Conservation (phyloP, 2,329 filamentous ascomycete genomes). For the Byssochlamys sp. region DNA sequence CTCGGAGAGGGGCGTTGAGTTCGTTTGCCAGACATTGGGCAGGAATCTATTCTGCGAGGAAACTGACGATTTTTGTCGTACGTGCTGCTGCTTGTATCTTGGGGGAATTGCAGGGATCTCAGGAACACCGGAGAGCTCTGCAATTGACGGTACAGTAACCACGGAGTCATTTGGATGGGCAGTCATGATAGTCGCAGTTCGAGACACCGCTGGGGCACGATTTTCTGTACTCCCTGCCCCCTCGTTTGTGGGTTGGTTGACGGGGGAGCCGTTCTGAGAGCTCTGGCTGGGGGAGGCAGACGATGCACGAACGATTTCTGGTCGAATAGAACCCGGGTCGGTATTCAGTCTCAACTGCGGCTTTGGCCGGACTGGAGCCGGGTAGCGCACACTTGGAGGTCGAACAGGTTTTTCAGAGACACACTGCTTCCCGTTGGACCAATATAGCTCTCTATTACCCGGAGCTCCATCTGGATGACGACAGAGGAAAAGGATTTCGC, state of each 20-base stretch:
- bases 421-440: constrained; percentile 11
- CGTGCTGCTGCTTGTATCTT: constrained; percentile 12
- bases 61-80: constrained; percentile 24
- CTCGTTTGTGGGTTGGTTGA: background rate
- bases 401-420: constrained; percentile 18
- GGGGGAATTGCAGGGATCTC: constrained; percentile 12
- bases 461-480: constrained; percentile 25
- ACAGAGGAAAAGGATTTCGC: constrained; percentile 29
- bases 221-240: constrained; percentile 8
- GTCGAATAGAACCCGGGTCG: constrained; percentile 16
- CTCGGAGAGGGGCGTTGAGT: constrained; percentile 22
- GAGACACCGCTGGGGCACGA: constrained; percentile 16
- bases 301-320: constrained; percentile 16
- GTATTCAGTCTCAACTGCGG: constrained; percentile 24
- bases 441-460: constrained; percentile 14
- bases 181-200: constrained; percentile 21
- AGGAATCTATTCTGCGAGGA: constrained; percentile 26
- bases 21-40: constrained; percentile 18
- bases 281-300: constrained; percentile 3
- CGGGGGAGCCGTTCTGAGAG: constrained; percentile 3
- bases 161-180: constrained; percentile 13
- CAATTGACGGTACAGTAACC: constrained; percentile 7
- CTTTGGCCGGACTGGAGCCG: constrained; percentile 18
- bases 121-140: constrained; percentile 15
- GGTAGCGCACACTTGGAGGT: constrained; percentile 23